Base-by-base conservation (phyloP, 768 basidiomycete species). In the Serendipita sp. region DNA sequence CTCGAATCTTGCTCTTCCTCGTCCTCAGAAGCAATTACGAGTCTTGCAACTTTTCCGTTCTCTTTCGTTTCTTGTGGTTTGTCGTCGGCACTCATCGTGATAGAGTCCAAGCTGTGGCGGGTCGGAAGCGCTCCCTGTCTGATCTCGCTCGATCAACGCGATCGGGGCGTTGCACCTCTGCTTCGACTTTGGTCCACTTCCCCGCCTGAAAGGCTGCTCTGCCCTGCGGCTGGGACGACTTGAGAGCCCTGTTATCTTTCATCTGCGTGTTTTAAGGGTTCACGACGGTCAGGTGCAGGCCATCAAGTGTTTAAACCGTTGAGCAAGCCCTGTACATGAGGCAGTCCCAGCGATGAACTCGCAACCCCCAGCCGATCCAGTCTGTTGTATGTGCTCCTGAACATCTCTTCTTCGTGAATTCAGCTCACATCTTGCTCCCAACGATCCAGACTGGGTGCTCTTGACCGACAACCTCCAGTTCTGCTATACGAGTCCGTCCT, bases 401-500 rank as follows among this genome's bases (percentile, higher is more conserved):
- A 27, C 16, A 27, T n/a, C 34, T 60, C 4, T 27, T 29, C 10
- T 31, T 29, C 27, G 27, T 36, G 23, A 52, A 23, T 52, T 52
- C 18, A 31, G 18, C 48, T 33, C 31, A 23, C 18, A n/a, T 33
- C 16, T 2, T 6, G n/a, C 31, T 33, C 31, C 31, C 55, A 31
- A 27, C 55, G 16, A 60, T 52, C 48, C 55, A 60, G 55, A 60
- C 55, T 60, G 55, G 55, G 18, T 60, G 16, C 34, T 60, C 16
- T 36, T 60, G 27, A 36, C 18, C 10, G 18, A 27, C 55, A 60
- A 37, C 55, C 55, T 60, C 55, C 55, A 36, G 27, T 29, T 60
- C 55, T 60, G 55, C 55, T 60, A 60, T 29, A 60, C 55, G 27
- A 60, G 55, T n/a, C 55, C 55, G 5, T 60, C 55, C 4, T 60